These are phyloP conservation scores for Benincasa hispida DNA, from an alignment of 306 rosid genomes.

Conservation along the genomic window DNA sequence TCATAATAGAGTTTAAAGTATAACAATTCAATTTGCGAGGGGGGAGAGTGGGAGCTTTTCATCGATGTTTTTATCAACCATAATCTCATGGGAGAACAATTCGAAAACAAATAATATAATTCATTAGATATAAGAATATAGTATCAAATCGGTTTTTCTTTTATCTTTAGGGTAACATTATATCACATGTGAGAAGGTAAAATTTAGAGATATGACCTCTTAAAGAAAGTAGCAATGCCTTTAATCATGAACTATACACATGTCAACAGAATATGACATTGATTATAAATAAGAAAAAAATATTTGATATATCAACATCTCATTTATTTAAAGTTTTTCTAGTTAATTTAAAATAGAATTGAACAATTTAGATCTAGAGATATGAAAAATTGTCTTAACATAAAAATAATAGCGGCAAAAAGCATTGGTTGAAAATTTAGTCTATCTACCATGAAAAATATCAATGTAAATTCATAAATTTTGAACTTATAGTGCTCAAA, in stretches of 20 bases:
- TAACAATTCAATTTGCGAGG: too few species aligned
- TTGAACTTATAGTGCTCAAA: too few species aligned
- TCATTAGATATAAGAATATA: neutral
- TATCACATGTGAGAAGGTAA: neutral
- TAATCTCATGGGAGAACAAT: neutral
- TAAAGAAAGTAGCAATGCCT: neutral
- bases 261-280: neutral
- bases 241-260: neutral
- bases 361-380: neutral
- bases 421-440: neutral
- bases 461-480: too few species aligned
- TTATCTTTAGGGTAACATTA: neutral
- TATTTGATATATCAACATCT: neutral
- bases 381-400: neutral
- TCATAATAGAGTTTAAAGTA: too few species aligned
- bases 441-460: neutral
- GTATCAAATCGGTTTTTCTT: neutral
- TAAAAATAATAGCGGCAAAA: neutral
- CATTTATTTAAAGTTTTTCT: neutral
- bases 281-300: neutral
- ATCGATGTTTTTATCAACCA: too few species aligned
- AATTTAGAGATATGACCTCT: neutral
- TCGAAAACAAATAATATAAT: neutral
- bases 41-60: too few species aligned
- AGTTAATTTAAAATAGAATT: neutral